A percentile compares a stretch with the other conserved stretches of the same genome.
These are phyloP conservation scores for Cantharellus cinnabarinus DNA, from an alignment of 768 basidiomycete species.

Conservation along the genomic window DNA sequence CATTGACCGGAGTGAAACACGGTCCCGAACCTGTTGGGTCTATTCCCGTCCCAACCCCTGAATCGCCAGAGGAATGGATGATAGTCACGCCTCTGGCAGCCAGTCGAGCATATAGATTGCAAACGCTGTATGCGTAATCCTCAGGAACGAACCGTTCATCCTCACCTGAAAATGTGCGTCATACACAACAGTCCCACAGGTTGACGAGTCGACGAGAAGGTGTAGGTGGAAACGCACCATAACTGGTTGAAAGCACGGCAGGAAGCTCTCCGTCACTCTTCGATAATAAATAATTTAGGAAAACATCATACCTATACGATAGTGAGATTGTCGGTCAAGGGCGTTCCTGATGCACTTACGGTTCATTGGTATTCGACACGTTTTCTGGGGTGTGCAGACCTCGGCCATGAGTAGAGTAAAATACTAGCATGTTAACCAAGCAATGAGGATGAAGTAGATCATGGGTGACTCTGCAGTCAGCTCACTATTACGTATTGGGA, in stretches of 20 bases:
- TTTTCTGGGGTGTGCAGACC: background rate
- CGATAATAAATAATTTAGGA: conserved; percentile 1
- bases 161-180: background rate
- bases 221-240: background rate
- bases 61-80: conserved; percentile 1
- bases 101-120: conserved; percentile 2
- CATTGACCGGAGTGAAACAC: background rate
- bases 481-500: background rate
- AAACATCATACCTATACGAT: conserved; percentile 8
- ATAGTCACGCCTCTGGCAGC: conserved; percentile 2
- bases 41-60: conserved; percentile 3
- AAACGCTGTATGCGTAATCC: background rate
- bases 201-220: background rate
- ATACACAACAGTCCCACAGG: background rate
- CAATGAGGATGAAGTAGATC: background rate
- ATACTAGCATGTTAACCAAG: background rate
- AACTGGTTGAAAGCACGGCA: background rate
- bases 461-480: too few relatives aligned
- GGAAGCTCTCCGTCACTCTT: background rate
- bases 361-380: background rate
- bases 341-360: background rate
- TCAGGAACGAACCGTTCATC: conserved; percentile 1
- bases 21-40: background rate
- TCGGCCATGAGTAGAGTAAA: background rate
- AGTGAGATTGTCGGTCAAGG: background rate